phyloP scores from a whole-genome alignment of 176 grass and related monocot species.

The Oryza coarctata region DNA sequence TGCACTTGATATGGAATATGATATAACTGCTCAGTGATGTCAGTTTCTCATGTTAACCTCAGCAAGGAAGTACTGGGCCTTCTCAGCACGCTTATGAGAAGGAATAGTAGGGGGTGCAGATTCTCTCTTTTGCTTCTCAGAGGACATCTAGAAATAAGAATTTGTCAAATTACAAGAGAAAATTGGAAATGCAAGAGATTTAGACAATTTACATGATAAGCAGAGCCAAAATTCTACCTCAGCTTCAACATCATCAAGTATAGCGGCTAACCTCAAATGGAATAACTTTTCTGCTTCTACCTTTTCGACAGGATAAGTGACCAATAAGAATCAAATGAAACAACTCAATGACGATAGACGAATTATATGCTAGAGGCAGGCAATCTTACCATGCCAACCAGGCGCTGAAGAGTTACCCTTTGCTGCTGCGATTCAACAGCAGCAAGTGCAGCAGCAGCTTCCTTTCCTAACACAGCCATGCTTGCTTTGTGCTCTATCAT shows the following conservation, averaged over 20 bases:
- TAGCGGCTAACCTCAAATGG: constrained; percentile 84
- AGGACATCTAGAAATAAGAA: constrained; percentile 68
- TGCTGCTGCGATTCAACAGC: constrained; percentile 89
- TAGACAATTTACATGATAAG: constrained; percentile 26
- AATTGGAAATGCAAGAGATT: constrained; percentile 16
- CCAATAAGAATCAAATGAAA: constrained; percentile 37
- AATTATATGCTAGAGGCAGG: neutral
- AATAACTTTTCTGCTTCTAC: constrained; percentile 97
- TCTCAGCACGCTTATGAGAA: constrained; percentile 84
- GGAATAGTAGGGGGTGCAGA: constrained; percentile 73
- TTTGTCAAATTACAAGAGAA: neutral
- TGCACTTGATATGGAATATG: constrained; percentile 5
- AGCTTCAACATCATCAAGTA: constrained; percentile 97
- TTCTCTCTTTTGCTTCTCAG: constrained; percentile 93
- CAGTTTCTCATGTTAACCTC: constrained; percentile 62
- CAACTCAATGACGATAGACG: constrained; percentile 1
- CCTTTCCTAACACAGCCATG: constrained; percentile 95
- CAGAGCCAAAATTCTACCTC: constrained; percentile 62
- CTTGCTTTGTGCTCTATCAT: constrained; percentile 93
- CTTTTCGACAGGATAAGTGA: constrained; percentile 55
- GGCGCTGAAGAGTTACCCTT: constrained; percentile 74
- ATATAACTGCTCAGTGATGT: neutral
- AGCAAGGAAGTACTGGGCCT: constrained; percentile 91
- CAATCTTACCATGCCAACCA: constrained; percentile 73
- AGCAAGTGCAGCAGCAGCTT: constrained; percentile 82